phyloP scores from a whole-genome alignment of 805 yeast species.

The Pichia pseudocactophila region DNA sequence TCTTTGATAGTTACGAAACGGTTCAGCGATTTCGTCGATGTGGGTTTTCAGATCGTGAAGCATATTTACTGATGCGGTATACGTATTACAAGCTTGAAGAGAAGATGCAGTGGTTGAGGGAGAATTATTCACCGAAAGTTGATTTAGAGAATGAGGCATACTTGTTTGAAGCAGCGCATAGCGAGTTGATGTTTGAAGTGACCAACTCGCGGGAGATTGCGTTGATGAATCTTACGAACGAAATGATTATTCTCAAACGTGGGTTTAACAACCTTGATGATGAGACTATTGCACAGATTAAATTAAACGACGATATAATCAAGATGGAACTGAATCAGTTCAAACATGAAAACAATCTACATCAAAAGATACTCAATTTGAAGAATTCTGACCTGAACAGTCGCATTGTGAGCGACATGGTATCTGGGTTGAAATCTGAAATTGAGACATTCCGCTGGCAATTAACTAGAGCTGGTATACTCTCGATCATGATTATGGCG shows the following conservation, averaged over 20 bases:
- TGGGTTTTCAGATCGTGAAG: slow-evolving; percentile 55
- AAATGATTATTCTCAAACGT: slow-evolving; percentile 61
- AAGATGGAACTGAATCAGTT: slow-evolving; percentile 82
- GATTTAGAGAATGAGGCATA: slow-evolving; percentile 85
- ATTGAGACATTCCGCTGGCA: slow-evolving; percentile 91
- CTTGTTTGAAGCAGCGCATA: slow-evolving; percentile 84
- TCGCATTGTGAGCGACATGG: slow-evolving; percentile 72
- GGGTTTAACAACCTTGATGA: slow-evolving; percentile 67
- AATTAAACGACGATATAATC: slow-evolving; percentile 55
- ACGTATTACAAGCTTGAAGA: slow-evolving; percentile 28
- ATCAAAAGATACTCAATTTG: slow-evolving; percentile 58
- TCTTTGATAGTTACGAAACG: slow-evolving; percentile 57
- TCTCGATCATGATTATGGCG: slow-evolving; percentile 62
- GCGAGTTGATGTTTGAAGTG: slow-evolving; percentile 75
- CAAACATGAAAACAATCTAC: slow-evolving; percentile 71
- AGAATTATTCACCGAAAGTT: slow-evolving; percentile 41
- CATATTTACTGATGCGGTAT: slow-evolving; percentile 47
- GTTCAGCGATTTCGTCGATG: slow-evolving; percentile 42
- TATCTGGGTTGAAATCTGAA: slow-evolving; percentile 74
- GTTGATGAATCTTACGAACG: slow-evolving; percentile 55
- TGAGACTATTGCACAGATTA: slow-evolving; percentile 53
- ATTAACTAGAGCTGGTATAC: slow-evolving; percentile 78
- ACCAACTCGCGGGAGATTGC: slow-evolving; percentile 63
- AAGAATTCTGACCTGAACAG: slow-evolving; percentile 76
- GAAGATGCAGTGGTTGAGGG: slow-evolving; percentile 37